A percentile compares a stretch with the other conserved stretches of the same genome.
Evolutionary conservation across 2,329 filamentous ascomycete genomes (phyloP).

Genomic region (Keithomyces neogunnii): DNA sequence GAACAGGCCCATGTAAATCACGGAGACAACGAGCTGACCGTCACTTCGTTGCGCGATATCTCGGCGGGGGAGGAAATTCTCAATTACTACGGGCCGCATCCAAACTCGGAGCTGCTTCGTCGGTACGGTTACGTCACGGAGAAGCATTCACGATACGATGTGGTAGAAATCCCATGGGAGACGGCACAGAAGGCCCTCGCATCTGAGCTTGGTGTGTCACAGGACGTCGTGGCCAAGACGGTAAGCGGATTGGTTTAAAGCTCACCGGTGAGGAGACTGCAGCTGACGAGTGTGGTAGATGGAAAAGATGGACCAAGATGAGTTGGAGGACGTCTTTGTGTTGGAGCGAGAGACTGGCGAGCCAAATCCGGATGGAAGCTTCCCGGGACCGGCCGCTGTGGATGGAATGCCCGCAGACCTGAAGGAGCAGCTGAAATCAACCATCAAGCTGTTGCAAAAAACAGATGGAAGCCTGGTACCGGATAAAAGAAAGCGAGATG

Average conservation of each 20-base stretch:
- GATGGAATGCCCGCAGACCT: conserved; percentile 40
- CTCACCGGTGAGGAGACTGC: neutral
- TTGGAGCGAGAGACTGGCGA: conserved; percentile 49
- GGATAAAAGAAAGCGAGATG: conserved; percentile 42
- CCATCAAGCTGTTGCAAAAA: conserved; percentile 42
- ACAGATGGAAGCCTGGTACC: conserved; percentile 30
- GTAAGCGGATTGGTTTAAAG: conserved; percentile 23
- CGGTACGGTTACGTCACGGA: conserved; percentile 82
- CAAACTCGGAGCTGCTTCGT: conserved; percentile 72
- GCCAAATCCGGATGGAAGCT: conserved; percentile 39
- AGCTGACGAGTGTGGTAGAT: conserved; percentile 25
- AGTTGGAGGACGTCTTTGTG: conserved; percentile 69
- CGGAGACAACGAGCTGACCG: conserved; percentile 50
- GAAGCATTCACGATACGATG: conserved; percentile 70
- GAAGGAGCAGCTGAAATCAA: conserved; percentile 39
- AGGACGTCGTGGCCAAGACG: conserved; percentile 30
- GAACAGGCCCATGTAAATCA: conserved; percentile 45
- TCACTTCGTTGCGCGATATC: conserved; percentile 63
- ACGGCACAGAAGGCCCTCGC: conserved; percentile 41
- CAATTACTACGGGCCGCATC: conserved; percentile 83
- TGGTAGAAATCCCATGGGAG: conserved; percentile 66
- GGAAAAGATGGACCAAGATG: conserved; percentile 48
- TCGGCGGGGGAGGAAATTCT: conserved; percentile 66
- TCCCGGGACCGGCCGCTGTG: conserved; percentile 28
- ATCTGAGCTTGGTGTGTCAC: conserved; percentile 27